Evolutionary conservation across 1,284 basidiomycete genomes (phyloP), one percentile per base, ranked within the genome.

Genomic region (Cutaneotrichosporon cutaneum): DNA sequence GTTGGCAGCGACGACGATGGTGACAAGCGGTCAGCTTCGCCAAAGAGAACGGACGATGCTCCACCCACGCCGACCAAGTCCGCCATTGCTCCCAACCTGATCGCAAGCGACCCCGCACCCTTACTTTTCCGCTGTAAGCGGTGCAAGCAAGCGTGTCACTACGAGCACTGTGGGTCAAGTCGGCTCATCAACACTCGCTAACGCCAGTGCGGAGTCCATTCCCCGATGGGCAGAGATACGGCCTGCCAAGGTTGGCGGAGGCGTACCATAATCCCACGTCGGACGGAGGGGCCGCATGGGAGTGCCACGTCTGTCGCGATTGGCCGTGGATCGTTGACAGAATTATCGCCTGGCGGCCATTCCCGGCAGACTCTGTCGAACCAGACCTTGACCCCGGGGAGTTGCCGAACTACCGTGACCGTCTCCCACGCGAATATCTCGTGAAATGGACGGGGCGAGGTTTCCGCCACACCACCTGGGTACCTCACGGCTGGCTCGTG

Each of bases 341-440:
- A 1, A 90, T 97, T 66, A 82, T 96, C 47, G 94, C 92, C 0
- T 97, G 94, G 94, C 84, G 92, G 39, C 88, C 90, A 9, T 87
- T 85, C 70, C 89, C 89, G 30, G 76, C 83, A 1, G 82, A 83
- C 64, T 86, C 85, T 30, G 73, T 82, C 9, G 86, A 90, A 72
- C 79, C 84, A 0, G 4, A 66, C 80, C 77, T 73, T 33, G 69
- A 78, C 13, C 65, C 71, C 21, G 79, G 81, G 59, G 82, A 85
- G 65, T 70, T 80, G 22, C 82, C 85, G 1, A 80, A 86, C 68
- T 82, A 83, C 75, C 90, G 87, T 73, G 78, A 81, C 32, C 72
- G 80, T 50, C 82, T 93, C 14, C 89, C 90, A 22, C 82, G 92
- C 60, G 91, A 94, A 77, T 95, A 96, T 72, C 85, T 96, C 10